These are phyloP conservation scores for Thozetella sp. DNA, from an alignment of 495 filamentous ascomycete species.

Conservation along the genomic window DNA sequence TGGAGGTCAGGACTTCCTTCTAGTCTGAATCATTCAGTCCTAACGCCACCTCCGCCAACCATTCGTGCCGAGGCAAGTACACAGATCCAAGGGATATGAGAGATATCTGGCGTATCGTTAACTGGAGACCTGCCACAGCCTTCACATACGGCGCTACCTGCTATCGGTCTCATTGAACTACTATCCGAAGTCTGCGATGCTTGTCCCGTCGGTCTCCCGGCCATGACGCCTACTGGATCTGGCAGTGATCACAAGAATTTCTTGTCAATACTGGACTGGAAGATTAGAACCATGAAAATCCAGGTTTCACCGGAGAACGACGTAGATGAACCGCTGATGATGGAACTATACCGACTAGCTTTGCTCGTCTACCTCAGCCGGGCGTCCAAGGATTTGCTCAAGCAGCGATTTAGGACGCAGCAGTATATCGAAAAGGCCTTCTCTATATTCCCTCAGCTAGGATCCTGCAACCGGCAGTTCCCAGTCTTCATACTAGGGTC, in stretches of 20 bases:
- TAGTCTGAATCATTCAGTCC: too few species aligned
- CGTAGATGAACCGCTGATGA: conserved; percentile 5
- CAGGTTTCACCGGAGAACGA: conserved; percentile 2
- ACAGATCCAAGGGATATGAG: conserved; percentile 6
- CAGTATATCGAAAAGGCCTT: conserved; percentile 21
- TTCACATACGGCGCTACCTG: conserved; percentile 6
- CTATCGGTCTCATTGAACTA: conserved; percentile 8
- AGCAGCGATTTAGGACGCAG: conserved; percentile 15
- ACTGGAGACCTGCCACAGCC: not conserved
- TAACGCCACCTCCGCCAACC: too few species aligned
- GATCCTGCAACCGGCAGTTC: conserved; percentile 30
- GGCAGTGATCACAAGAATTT: conserved; percentile 19
- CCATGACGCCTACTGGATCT: too few species aligned
- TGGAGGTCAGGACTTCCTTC: too few species aligned
- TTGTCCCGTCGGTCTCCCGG: not conserved
- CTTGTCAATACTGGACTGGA: conserved; percentile 18
- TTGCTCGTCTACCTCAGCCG: conserved; percentile 31
- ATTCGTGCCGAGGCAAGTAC: too few species aligned
- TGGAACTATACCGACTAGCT: conserved; percentile 30
- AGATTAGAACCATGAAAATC: conserved; percentile 12
- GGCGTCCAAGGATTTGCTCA: conserved; percentile 18
- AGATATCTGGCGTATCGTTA: not conserved
- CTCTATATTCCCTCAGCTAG: conserved; percentile 14
- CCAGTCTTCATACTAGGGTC: conserved; percentile 40
- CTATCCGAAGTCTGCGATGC: conserved; percentile 14